Base-by-base conservation (phyloP, 345 rosid species). In the Populus pruinosa region DNA sequence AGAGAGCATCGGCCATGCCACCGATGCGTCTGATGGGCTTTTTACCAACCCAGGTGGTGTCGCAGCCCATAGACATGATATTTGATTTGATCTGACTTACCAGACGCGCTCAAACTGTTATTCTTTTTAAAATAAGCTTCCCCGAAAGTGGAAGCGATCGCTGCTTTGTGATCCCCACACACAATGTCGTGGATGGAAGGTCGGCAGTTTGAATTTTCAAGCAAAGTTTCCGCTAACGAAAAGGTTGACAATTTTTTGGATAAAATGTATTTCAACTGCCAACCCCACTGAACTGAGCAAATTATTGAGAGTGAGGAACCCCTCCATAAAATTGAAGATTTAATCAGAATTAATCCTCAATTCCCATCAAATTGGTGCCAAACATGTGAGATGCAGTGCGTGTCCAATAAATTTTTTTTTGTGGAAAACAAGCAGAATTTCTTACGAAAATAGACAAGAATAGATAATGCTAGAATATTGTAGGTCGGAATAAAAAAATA, bases 1-100 rank as follows among this genome's bases (percentile, higher is more conserved):
- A 92, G 77, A 96, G 97, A 16, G 99, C 99, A 81, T 96, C 98
- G 62, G 94, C 88, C 86, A 96, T 91, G 44, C 99, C 99, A 23
- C 99, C 98, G 83, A 96, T 96, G 56, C 99, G 96, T 67, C 99
- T 83, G 49, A 92, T 79, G 41, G 98, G 97, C 77, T 92, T 96
- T 86, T 89, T 93, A 69, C 98, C 96, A 0, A 96, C 99, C 99
- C 99, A 96, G 17, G 97, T 91, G 47, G 91, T 71, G 83, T 96
- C 98, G 69, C 86, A 85, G 66, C 91, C 88, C 92, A 91, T 93
- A 74, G 95, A 90, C 98, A 93, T 94, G 3, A 56, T 56, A 56
- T n/a, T 59, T 43, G 14, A n/a, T 59, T 59, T 59, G 29, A 23
- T 59, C n/a, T 59, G 29, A 59, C 25, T 10, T 23, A 11, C 16